Conservation (phyloP, 352 stramenopile species). For the Phytophthora lateralis region DNA sequence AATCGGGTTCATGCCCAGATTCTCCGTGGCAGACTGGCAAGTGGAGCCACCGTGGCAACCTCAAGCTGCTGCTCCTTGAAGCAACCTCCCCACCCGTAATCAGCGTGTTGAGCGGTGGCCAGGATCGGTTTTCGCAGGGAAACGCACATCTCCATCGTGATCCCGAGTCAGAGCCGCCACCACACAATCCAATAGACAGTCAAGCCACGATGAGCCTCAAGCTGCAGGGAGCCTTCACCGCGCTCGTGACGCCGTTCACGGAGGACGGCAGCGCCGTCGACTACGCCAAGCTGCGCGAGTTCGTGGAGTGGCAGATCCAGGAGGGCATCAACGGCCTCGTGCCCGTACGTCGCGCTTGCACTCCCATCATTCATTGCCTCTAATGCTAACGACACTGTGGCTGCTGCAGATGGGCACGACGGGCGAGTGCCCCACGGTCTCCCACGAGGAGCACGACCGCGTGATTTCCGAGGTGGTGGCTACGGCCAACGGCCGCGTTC, state of each 20-base stretch:
- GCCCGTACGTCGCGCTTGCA: conserved; percentile 61
- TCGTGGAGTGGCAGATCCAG: conserved; percentile 94
- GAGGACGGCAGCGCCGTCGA: conserved; percentile 91
- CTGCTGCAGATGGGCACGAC: conserved; percentile 93
- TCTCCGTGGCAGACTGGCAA: background rate
- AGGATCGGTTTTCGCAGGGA: background rate
- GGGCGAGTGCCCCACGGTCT: conserved; percentile 95
- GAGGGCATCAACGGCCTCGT: conserved; percentile 96
- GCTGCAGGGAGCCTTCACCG: conserved; percentile 88
- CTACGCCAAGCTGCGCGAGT: conserved; percentile 90
- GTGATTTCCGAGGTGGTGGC: conserved; percentile 93
- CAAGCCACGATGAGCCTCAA: conserved; percentile 49
- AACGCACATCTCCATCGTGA: conserved; percentile 31
- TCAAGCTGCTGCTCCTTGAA: conserved; percentile 18
- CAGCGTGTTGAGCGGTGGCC: conserved; percentile 19
- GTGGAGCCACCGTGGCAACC: background rate
- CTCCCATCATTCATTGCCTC: background rate
- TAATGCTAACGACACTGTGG: conserved; percentile 11
- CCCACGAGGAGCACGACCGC: conserved; percentile 94
- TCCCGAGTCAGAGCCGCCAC: conserved; percentile 17
- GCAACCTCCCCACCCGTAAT: conserved; percentile 19
- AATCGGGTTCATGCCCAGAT: conserved; percentile 10
- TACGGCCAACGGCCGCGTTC: conserved; percentile 80
- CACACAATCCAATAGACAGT: conserved; percentile 41
- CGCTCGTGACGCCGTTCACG: conserved; percentile 97